Conservation (phyloP, 768 basidiomycete species). For the Tricholoma terreum region DNA sequence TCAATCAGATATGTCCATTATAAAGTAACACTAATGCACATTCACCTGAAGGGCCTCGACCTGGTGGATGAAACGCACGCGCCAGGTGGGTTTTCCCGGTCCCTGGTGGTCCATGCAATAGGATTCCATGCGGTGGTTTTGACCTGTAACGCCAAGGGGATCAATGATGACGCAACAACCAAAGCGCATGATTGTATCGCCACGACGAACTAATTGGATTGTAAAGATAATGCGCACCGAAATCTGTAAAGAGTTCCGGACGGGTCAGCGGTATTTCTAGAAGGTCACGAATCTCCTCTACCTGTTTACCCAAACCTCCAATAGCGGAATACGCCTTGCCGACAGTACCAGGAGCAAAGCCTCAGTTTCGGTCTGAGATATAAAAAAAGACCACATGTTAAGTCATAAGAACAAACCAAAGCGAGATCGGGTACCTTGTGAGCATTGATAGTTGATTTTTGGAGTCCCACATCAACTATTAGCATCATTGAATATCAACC, state of each 20-base stretch:
- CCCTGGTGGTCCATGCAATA: constrained; percentile 94
- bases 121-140: constrained; percentile 94
- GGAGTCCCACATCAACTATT: constrained; percentile 33
- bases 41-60: too few relatives aligned
- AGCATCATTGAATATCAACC: constrained; percentile 66
- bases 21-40: too few relatives aligned
- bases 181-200: neutral
- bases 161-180: too few relatives aligned
- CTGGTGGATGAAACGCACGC: constrained; percentile 80
- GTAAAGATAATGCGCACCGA: constrained; percentile 48
- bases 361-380: constrained; percentile 44
- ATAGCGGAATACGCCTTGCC: constrained; percentile 73
- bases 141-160: constrained; percentile 57
- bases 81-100: constrained; percentile 98
- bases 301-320: constrained; percentile 87
- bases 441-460: constrained; percentile 15
- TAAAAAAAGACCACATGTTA: constrained; percentile 12
- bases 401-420: constrained; percentile 6
- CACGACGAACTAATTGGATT: constrained; percentile 8
- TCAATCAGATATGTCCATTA: too few relatives aligned
- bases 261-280: constrained; percentile 82
- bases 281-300: constrained; percentile 79
- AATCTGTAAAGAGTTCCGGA: constrained; percentile 78
- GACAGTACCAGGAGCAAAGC: constrained; percentile 38
- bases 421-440: constrained; percentile 29